Base-by-base conservation (phyloP, 179 eudicot genomes). In the Camellia oleifera region DNA sequence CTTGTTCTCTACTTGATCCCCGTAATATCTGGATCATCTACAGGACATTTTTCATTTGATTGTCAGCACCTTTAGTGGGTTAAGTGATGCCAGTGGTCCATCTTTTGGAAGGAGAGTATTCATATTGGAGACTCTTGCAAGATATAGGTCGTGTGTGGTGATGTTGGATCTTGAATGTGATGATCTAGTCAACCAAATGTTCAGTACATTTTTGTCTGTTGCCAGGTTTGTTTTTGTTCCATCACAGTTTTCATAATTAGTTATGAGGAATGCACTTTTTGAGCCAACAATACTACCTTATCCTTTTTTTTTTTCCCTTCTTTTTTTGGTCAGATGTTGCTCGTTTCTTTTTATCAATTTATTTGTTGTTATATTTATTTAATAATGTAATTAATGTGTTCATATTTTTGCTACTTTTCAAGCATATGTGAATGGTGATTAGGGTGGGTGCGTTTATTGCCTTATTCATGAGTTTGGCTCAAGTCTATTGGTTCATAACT, bases 101-200 rank as follows among this genome's bases (percentile, higher is more conserved):
- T 89, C 93, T 10, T 95, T 91, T 83, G 94, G 92, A 72, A 94
- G 94, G 85, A 90, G 98, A 87, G 97, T 94, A 63, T 83, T 88
- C 78, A 95, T 95, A 66, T 87, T 95, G 90, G 97, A 95, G 87
- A 95, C 96, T 54, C 83, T 95, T 79, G 99, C 99, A 54, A 91
- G 91, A 89, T 94, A 92, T 84, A 91, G 97, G 84, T 95, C 97
- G 23, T 95, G 98, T 63, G 93, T 95, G 83, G 95, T 95, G 85
- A 95, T 95, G 97, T 85, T 95, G 83, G 99, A 95, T 88, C 97
- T 95, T 80, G 99, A 92, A 81, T 95, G 97, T 69, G 97, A 94
- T 85, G 97, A 93, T 82, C 91, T 95, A 44, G 86, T 95, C 72
- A 80, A 83, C 82, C 91, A 95, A 86, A 95, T 95, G 85, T 90